Base-by-base conservation (phyloP, 441 rosid genomes). In the Theobroma grandiflorum region DNA sequence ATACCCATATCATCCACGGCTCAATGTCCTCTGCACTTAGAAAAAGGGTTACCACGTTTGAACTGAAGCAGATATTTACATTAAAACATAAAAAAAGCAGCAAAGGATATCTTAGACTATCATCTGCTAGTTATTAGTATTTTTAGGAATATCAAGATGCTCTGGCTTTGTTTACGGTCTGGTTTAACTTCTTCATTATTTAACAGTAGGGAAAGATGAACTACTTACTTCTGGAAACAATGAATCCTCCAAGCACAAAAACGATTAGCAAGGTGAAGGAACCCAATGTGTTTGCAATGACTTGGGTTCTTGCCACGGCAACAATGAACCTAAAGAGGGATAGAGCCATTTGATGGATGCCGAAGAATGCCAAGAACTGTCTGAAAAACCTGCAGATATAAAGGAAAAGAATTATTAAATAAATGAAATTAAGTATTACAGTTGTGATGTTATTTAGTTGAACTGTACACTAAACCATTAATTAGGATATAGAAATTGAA, bases 1-100 rank as follows among this genome's bases (percentile, higher is more conserved):
- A 70, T 90, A 94, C 98, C 99, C 98, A 94, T 59, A 89, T 88
- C 97, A 96, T 82, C 93, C 93, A 91, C n/a, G 94, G 83, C 6
- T 83, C 81, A 76, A 96, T 90, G 80, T 92, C 95, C 83, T 92
- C 98, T 96, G 88, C 35, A 72, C 15, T 77, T 38, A 55, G 59
- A 59, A 40, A 78, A 7, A 50, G 43, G 10, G 16, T 67, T 67
- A 47, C 37, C 6, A 62, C 47, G 40, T 14, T 52, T 81, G 50
- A 65, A 52, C 68, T 75, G 38, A 71, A 76, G 71, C 75, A 83
- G n/a, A 20, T 11, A 63, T 14, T 42, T 67, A 42, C 12, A 42
- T 22, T 26, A 18, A 71, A 63, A 42, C 69, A 14, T 53, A 31
- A 70, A 31, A 53, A 53, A 6, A 22, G 10, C 10, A 52, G 75